Percentiles rank a stretch among this genome's conserved stretches.
Conservation (phyloP, 371 early-diverging fungal species). For the Sanchytrium tribonematis region DNA sequence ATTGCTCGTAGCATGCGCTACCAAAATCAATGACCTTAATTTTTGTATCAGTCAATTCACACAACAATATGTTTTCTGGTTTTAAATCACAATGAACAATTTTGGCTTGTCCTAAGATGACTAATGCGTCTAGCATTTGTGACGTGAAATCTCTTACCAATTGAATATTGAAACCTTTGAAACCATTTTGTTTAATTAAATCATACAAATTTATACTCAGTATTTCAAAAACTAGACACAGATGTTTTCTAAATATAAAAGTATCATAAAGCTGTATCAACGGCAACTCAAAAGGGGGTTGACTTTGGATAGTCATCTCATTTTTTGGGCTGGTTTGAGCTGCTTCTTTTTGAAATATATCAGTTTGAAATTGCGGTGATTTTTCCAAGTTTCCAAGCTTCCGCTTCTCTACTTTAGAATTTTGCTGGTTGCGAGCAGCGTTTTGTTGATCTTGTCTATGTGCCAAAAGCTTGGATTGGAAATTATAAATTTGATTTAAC, state of each 20-base stretch:
- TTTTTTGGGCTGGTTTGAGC: slow-evolving; percentile 2
- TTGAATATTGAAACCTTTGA: slow-evolving; percentile 51
- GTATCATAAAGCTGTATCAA: slow-evolving; percentile 38
- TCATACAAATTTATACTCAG: slow-evolving; percentile 77
- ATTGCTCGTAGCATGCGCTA: slow-evolving; percentile 58
- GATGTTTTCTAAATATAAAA: slow-evolving; percentile 64
- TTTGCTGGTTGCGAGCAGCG: neutral
- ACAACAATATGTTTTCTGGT: slow-evolving; percentile 81
- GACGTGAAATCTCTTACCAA: slow-evolving; percentile 49
- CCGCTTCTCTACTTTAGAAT: neutral
- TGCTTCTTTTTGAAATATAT: neutral
- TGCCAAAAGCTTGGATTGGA: slow-evolving; percentile 3
- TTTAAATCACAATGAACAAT: slow-evolving; percentile 95
- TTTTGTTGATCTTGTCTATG: too few species aligned
- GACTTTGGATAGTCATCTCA: neutral
- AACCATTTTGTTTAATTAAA: slow-evolving; percentile 60
- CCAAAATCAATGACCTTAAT: slow-evolving; percentile 96
- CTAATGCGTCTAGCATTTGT: slow-evolving; percentile 64
- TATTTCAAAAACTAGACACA: slow-evolving; percentile 80
- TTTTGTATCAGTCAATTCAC: slow-evolving; percentile 35
- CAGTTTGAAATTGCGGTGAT: slow-evolving; percentile 1
- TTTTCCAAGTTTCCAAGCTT: neutral
- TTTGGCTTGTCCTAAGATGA: slow-evolving; percentile 38
- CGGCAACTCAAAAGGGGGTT: slow-evolving; percentile 4
- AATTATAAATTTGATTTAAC: neutral